phyloP scores from a whole-genome alignment of 148 eudicot genomes.

The Amaranthus hypochondriacus region DNA sequence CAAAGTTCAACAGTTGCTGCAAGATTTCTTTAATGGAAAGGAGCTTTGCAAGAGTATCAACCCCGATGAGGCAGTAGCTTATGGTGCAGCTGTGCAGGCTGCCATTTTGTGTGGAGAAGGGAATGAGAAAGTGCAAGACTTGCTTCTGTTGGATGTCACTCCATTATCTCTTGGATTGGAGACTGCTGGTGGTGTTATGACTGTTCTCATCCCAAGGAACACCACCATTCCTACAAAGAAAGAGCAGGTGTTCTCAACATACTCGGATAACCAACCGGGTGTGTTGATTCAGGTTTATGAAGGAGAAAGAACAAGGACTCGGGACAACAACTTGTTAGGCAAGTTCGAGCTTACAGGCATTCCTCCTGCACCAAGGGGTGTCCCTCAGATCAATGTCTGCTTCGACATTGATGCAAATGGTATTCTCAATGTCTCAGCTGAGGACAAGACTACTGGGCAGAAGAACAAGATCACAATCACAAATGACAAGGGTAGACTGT shows the following conservation, averaged over 20 bases:
- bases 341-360: conserved; percentile 48
- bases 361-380: conserved; percentile 56
- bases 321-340: conserved; percentile 46
- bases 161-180: conserved; percentile 49
- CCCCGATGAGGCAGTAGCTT: conserved; percentile 55
- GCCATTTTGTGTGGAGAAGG: conserved; percentile 54
- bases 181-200: conserved; percentile 59
- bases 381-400: conserved; percentile 49
- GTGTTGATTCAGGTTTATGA: conserved; percentile 52
- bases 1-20: conserved; percentile 45
- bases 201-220: conserved; percentile 47
- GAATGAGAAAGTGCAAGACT: conserved; percentile 49
- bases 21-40: conserved; percentile 51
- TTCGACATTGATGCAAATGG: conserved; percentile 57
- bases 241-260: conserved; percentile 52
- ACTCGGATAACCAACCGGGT: conserved; percentile 53
- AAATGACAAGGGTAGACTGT: conserved; percentile 50
- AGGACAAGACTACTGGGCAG: conserved; percentile 54
- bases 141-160: conserved; percentile 45
- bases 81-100: conserved; percentile 52
- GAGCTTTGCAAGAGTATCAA: conserved; percentile 57
- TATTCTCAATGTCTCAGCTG: conserved; percentile 48
- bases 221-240: conserved; percentile 57
- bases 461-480: conserved; percentile 57
- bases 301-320: conserved; percentile 47